Evolutionary conservation across 2,329 filamentous ascomycete genomes (phyloP).

Genomic region (Lasiodiplodia theobromae): DNA sequence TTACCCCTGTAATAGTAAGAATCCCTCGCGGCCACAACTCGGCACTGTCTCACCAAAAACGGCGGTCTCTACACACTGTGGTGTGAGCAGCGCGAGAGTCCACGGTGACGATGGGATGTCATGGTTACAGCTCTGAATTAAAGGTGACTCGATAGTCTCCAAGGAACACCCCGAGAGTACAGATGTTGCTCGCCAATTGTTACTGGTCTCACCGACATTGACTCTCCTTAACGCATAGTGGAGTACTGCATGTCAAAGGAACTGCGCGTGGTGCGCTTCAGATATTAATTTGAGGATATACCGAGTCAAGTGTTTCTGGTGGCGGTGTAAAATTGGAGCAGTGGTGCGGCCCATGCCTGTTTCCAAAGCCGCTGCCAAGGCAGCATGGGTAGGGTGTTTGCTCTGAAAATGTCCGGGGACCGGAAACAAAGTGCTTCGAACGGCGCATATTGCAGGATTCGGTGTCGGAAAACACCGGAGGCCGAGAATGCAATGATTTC

Average conservation of each 20-base stretch:
- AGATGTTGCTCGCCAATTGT: no score
- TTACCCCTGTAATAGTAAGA: no score
- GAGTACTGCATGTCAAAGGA: background rate
- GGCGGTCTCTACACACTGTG: no score
- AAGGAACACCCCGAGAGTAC: no score
- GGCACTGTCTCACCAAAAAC: no score
- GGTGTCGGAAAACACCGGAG: background rate
- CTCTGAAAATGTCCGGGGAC: background rate
- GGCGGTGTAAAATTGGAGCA: slow-evolving; percentile 9
- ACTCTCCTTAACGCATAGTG: background rate
- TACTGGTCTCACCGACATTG: background rate
- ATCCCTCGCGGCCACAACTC: no score
- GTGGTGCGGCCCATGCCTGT: background rate
- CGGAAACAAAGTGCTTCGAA: background rate
- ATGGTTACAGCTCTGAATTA: no score
- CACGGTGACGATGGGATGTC: no score
- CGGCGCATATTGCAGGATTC: background rate
- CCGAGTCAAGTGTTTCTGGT: background rate
- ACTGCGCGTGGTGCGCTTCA: background rate
- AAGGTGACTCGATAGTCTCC: no score
- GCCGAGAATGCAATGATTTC: background rate
- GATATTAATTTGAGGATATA: background rate
- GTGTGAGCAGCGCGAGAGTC: no score
- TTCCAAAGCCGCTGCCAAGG: background rate
- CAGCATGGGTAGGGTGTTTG: background rate